Conservation (phyloP, 176 grass and related monocot species). For the Carex kokanica region DNA sequence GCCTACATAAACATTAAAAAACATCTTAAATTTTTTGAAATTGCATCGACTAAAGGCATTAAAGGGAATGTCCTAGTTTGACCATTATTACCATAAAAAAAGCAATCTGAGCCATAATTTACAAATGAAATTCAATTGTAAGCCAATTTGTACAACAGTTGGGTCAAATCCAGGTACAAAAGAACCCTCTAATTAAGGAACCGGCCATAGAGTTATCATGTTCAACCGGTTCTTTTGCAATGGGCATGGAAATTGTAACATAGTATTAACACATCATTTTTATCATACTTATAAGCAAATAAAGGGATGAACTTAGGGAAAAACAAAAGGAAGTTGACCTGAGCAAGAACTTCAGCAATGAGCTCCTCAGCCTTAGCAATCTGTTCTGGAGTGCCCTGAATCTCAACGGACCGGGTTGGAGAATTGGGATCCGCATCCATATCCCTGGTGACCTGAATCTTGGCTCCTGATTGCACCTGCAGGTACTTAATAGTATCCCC, state of each 20-base stretch:
- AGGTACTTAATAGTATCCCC: constrained; percentile 88
- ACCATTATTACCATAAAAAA: neutral
- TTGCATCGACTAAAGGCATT: neutral
- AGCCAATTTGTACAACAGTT: neutral
- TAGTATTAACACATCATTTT: neutral
- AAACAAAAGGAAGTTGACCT: constrained; percentile 34
- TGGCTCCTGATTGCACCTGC: constrained; percentile 84
- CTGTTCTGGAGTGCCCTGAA: constrained; percentile 81
- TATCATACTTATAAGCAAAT: neutral
- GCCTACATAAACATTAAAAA: constrained; percentile 45
- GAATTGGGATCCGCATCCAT: constrained; percentile 75
- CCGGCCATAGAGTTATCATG: neutral
- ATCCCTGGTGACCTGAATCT: constrained; percentile 94
- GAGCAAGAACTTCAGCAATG: constrained; percentile 76
- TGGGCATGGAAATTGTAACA: neutral
- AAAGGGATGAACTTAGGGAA: neutral
- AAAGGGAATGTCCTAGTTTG: neutral
- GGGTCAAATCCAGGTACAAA: neutral
- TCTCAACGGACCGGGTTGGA: constrained; percentile 59
- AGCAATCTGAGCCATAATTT: neutral
- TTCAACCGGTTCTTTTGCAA: neutral
- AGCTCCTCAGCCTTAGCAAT: constrained; percentile 85
- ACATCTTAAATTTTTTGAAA: neutral
- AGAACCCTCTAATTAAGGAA: neutral
- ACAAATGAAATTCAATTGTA: neutral